Conservation (phyloP, 306 rosid species). For the Fragaria vesca region DNA sequence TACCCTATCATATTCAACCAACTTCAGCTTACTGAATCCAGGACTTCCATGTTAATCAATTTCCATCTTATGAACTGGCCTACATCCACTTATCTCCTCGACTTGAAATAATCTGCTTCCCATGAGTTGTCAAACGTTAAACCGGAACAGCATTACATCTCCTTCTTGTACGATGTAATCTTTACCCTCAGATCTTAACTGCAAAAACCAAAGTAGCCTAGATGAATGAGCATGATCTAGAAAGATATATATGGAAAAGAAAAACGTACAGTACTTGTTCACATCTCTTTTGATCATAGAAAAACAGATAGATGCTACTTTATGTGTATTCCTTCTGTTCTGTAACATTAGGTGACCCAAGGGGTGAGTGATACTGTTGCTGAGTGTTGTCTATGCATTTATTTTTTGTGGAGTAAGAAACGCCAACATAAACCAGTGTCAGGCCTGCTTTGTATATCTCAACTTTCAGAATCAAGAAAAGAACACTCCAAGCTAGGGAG, state of each 20-base stretch:
- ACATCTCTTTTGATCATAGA: background rate
- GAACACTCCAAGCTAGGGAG: background rate
- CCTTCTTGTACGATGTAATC: conserved; percentile 90
- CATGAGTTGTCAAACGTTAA: conserved; percentile 58
- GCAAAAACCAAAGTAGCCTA: conserved; percentile 33
- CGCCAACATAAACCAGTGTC: background rate
- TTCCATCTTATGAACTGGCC: conserved; percentile 5
- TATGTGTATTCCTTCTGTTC: background rate
- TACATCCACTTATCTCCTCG: conserved; percentile 15
- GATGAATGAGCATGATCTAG: background rate
- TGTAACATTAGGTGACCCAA: background rate
- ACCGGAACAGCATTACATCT: conserved; percentile 94
- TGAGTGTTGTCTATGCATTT: background rate
- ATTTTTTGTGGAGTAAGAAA: background rate
- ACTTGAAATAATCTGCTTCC: conserved; percentile 11
- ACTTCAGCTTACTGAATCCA: background rate
- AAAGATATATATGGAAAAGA: background rate
- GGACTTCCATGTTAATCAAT: background rate
- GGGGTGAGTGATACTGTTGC: background rate
- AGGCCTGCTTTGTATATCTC: background rate
- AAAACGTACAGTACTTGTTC: background rate
- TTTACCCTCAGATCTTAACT: conserved; percentile 96
- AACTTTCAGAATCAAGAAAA: background rate
- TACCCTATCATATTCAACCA: background rate
- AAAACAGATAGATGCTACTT: background rate